Evolutionary conservation across 129 eudicot genomes (phyloP), one percentile per base, ranked within the genome.

Genomic region (Glebionis coronaria): DNA sequence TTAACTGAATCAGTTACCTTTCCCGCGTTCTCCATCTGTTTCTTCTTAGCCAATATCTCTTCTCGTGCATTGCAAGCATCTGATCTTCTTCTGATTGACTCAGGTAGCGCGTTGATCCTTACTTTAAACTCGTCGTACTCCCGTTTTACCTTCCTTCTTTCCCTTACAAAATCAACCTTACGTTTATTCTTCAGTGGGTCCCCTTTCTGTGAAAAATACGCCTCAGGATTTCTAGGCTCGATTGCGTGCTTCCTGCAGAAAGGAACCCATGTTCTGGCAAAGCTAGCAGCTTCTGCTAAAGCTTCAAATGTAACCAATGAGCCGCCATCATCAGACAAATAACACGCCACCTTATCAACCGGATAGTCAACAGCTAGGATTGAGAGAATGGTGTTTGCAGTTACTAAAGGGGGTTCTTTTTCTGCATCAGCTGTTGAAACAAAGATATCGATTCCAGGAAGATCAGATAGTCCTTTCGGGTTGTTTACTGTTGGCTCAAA

Each of bases 401-500:
- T 83, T 18, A 83, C 88, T 1, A 83, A 72, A 0, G 88, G 88
- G 5, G 88, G 88, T 74, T 83, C 88, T 64, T 83, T 83, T 8
- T 83, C 88, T 0, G 88, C 84, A 21, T 83, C 88, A 0, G 88
- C 93, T 8, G 93, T 86, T 31, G 93, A 86, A 63, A 86, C 93
- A 49, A 86, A 86, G 16, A 86, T 73, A 49, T 86, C 97, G 15
- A 90, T 73, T 1, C 97, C 97, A 0, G 97, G 96, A 19, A 94
- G 91, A 57, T 94, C 99, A 8, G 99, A 94, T n/a, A 91, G 67
- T 0, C 80, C 78, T 63, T 94, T 94, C 14, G 91, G 87, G 71
- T 88, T 88, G 35, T 81, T 74, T 15, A 63, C 70, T 3, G 88
- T 69, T 13, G 97, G 82, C 51, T 94, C 99, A 47, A 82, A 94